Base-by-base conservation (phyloP, 2,329 filamentous ascomycete species). In the Nothophaeocryptopus gaeumannii region DNA sequence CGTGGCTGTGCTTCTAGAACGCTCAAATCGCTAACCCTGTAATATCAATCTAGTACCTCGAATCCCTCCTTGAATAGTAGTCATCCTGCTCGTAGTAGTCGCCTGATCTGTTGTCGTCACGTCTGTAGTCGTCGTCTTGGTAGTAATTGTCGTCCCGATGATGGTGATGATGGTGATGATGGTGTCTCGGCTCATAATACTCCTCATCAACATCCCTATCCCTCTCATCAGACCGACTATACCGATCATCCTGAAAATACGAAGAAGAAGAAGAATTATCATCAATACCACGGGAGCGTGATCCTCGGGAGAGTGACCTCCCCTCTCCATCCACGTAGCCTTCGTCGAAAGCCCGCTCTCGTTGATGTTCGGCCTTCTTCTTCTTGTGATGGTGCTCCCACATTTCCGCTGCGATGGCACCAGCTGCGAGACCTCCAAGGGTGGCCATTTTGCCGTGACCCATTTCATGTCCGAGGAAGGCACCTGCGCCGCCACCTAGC, bases 91-190 rank as follows among this genome's bases (percentile, higher is more conserved):
- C 37, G n/a, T 41, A 33, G 12, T 34, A 31, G 26, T 34, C 16
- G 15, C 31, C 20, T 26, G 20, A 26, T 7, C 20, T 26, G 20
- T 26, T 4, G 20, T 26, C 20, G 7, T 26, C 20, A 3, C 20
- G 20, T 26, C 20, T 26, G 20, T 26, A 26, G 4, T 26, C 20
- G 20, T 26, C 39, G 14, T 35, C 33, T 40, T 40, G 38, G 20
- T 40, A 16, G 36, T 47, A 31, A 26, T 47, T 37, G 15, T 35
- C 15, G 33, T 33, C 35, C 8, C 38, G 37, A 32, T 40, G 44
- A 40, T 47, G 37, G 16, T 47, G 45, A 47, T 47, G 45, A 41
- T 47, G 45, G 16, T 47, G 45, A 47, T 47, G 45, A 41, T 47
- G 45, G 30, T 47, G 45, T 45, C 43, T 26, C 13, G 37, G 36